phyloP scores from a whole-genome alignment of 169 alveolate species.

The Sarcocystis neurona region DNA sequence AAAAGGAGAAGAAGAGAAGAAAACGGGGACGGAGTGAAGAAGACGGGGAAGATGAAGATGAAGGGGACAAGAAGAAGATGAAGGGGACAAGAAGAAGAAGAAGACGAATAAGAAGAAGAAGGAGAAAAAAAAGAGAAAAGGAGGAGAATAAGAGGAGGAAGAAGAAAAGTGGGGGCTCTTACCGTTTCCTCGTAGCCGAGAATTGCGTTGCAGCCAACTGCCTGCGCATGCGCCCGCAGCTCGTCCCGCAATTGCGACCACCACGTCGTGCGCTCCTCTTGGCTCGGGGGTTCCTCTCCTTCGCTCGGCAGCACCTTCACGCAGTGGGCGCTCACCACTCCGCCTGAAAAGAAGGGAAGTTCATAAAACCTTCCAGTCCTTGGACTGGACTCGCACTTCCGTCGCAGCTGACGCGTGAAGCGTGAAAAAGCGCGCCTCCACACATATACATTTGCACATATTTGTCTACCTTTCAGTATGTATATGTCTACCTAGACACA shows the following conservation, averaged over 20 bases:
- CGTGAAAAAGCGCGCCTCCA: too few species aligned
- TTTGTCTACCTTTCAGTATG: too few species aligned
- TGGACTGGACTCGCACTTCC: too few species aligned
- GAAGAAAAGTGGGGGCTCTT: neutral
- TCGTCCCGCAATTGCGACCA: slow-evolving; percentile 29
- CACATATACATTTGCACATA: too few species aligned
- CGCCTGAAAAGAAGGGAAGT: neutral
- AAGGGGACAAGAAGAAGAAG: neutral
- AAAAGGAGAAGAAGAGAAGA: neutral
- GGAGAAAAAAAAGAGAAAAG: neutral
- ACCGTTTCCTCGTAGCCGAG: slow-evolving; percentile 38
- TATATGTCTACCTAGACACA: too few species aligned
- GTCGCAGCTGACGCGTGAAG: too few species aligned
- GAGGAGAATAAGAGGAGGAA: neutral
- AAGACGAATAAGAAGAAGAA: neutral
- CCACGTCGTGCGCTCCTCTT: slow-evolving; percentile 32
- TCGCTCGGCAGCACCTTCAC: slow-evolving; percentile 4
- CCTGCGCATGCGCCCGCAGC: slow-evolving; percentile 31
- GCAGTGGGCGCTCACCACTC: slow-evolving; percentile 28
- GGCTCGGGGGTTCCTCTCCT: neutral
- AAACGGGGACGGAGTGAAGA: neutral
- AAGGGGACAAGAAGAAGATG: neutral
- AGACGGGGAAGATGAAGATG: neutral
- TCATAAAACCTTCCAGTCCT: too few species aligned
- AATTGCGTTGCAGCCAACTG: slow-evolving; percentile 3